Evolutionary conservation across 1,284 basidiomycete species (phyloP).

Genomic region (Mycena sp.): DNA sequence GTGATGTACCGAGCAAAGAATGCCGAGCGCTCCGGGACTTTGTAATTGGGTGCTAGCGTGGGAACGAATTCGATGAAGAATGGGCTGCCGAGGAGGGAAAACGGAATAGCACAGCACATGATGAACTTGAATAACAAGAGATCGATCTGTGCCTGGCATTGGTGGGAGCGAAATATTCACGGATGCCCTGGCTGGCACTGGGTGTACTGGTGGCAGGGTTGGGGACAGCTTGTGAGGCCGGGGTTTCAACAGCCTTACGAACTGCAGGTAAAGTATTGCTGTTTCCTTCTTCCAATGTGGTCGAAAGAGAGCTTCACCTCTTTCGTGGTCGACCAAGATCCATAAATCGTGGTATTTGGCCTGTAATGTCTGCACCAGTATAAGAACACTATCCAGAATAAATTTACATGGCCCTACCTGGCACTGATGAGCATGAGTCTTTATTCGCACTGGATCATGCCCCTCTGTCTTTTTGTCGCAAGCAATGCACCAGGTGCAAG

Average conservation of each 20-base stretch:
- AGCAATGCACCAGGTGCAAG: constrained; percentile 8
- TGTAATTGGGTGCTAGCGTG: constrained; percentile 2
- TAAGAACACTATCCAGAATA: background rate
- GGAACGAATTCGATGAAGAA: constrained; percentile 16
- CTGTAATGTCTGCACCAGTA: constrained; percentile 13
- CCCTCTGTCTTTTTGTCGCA: constrained; percentile 3
- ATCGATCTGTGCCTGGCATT: constrained; percentile 23
- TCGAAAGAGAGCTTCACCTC: background rate
- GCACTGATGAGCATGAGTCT: constrained; percentile 7
- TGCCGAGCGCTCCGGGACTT: constrained; percentile 15
- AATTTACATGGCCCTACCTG: background rate
- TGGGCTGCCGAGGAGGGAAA: constrained; percentile 11
- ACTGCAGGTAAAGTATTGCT: background rate
- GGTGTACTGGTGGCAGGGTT: background rate
- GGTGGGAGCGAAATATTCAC: background rate
- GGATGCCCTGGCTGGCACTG: background rate
- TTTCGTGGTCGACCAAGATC: background rate
- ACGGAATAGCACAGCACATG: constrained; percentile 28
- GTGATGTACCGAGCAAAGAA: constrained; percentile 25
- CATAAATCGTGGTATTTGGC: background rate
- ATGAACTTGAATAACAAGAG: constrained; percentile 23
- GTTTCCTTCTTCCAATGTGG: background rate
- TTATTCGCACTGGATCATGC: constrained; percentile 11
- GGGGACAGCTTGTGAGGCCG: background rate
- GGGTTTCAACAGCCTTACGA: background rate